Conservation (phyloP, 148 eudicot species). For the Vaccinium macrocarpon region DNA sequence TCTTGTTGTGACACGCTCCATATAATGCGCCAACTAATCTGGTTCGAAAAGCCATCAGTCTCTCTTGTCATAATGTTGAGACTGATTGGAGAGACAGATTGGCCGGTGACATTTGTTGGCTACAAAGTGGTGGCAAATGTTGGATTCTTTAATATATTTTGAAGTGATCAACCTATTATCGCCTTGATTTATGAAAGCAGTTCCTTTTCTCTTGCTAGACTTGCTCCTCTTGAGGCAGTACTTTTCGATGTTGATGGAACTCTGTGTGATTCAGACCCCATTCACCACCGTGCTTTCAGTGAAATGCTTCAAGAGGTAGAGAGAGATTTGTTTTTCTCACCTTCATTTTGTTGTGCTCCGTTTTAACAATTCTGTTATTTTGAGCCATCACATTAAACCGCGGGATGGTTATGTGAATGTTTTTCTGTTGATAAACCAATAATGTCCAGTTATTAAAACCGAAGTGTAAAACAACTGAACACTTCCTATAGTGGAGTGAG, state of each 20-base stretch:
- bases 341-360: not conserved
- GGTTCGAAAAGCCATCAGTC: not conserved
- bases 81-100: not conserved
- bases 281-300: constrained; percentile 69
- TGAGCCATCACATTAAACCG: not conserved
- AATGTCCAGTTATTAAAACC: not conserved
- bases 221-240: constrained; percentile 84
- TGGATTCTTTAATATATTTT: not conserved
- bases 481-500: not conserved
- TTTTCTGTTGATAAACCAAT: not conserved
- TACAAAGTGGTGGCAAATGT: not conserved
- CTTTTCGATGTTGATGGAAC: constrained; percentile 92
- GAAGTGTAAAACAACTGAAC: not conserved
- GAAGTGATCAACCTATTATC: constrained; percentile 15
- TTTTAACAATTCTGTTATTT: not conserved
- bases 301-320: constrained; percentile 86
- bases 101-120: not conserved
- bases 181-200: constrained; percentile 31
- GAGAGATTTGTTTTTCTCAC: not conserved
- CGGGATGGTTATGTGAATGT: not conserved
- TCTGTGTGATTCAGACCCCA: constrained; percentile 92
- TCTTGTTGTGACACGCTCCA: not conserved
- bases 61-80: not conserved
- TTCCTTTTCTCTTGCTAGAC: constrained; percentile 42
- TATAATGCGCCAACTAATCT: not conserved